A percentile compares a stretch with the other conserved stretches of the same genome.
Conservation (phyloP, 805 yeast genomes). For the Ogataea nakhonphanomensis region DNA sequence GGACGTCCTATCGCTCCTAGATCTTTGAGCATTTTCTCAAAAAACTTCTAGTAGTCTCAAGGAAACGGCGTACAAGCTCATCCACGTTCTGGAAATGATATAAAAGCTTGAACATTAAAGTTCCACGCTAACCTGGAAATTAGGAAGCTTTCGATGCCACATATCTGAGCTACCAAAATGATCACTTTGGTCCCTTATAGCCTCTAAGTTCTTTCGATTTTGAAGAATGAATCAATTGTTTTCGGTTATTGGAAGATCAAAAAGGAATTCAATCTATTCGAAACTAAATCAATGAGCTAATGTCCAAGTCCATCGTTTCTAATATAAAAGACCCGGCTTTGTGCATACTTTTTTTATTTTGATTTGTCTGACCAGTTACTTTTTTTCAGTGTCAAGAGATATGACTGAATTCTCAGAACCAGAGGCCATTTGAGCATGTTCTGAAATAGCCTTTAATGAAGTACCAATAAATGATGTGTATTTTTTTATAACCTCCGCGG, state of each 20-base stretch:
- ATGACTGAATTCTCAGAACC: slow-evolving; percentile 19
- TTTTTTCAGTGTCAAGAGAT: slow-evolving; percentile 12
- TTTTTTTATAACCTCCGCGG: no score
- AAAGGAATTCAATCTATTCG: slow-evolving; percentile 26
- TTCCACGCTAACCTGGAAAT: no score
- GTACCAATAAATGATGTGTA: slow-evolving; percentile 17
- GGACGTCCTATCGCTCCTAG: no score
- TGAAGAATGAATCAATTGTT: slow-evolving; percentile 21
- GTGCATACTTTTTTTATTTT: no score
- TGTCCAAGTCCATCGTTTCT: slow-evolving; percentile 31
- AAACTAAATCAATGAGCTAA: slow-evolving; percentile 19
- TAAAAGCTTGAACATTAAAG: no score
- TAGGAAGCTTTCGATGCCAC: no score
- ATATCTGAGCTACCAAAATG: no score
- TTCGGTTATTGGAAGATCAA: slow-evolving; percentile 21
- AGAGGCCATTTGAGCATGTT: slow-evolving; percentile 16
- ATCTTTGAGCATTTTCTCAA: no score
- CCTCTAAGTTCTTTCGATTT: slow-evolving; percentile 19
- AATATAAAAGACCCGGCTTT: slow-evolving; percentile 29
- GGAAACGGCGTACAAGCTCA: no score
- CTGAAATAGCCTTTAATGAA: slow-evolving; percentile 11
- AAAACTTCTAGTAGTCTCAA: no score
- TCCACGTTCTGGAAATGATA: no score
- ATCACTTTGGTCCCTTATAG: no score
- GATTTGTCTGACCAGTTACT: slow-evolving; percentile 10